phyloP scores from a whole-genome alignment of 169 alveolate genomes.

The Eimeria sp. region DNA sequence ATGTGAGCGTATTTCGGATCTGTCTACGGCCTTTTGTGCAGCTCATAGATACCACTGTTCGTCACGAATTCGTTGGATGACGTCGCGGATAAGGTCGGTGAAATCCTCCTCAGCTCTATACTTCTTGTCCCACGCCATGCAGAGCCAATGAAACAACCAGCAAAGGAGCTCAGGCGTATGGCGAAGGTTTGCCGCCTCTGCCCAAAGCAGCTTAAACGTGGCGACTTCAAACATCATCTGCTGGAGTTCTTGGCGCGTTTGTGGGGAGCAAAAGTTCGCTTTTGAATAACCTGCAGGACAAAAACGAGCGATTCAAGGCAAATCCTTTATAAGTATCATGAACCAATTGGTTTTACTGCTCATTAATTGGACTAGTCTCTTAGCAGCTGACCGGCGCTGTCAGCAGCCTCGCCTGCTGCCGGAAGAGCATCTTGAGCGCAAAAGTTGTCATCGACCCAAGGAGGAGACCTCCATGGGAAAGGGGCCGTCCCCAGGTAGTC shows the following conservation, averaged over 20 bases:
- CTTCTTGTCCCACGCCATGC: conserved; percentile 80
- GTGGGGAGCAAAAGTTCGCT: neutral
- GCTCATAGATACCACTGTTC: conserved; percentile 73
- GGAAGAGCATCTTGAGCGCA: conserved; percentile 16
- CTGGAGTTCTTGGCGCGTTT: conserved; percentile 68
- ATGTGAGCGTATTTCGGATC: neutral
- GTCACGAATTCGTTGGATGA: conserved; percentile 78
- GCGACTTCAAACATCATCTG: conserved; percentile 82
- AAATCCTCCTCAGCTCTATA: conserved; percentile 79
- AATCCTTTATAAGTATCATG: neutral
- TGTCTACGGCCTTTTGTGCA: neutral
- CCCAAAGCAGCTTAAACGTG: conserved; percentile 78
- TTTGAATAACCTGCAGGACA: neutral
- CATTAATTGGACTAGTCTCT: neutral
- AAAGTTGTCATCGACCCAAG: conserved; percentile 74
- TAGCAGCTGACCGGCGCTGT: conserved; percentile 3
- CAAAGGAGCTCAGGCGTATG: conserved; percentile 82
- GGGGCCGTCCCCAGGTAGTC: conserved; percentile 76
- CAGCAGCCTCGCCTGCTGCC: conserved; percentile 14
- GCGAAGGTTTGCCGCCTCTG: conserved; percentile 82
- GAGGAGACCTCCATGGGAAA: conserved; percentile 79
- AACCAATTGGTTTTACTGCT: neutral
- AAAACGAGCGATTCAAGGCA: neutral
- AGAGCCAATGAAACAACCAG: conserved; percentile 82
- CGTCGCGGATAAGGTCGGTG: conserved; percentile 79